Evolutionary conservation across 768 basidiomycete genomes (phyloP).

Genomic region (Steccherinum ochraceum): DNA sequence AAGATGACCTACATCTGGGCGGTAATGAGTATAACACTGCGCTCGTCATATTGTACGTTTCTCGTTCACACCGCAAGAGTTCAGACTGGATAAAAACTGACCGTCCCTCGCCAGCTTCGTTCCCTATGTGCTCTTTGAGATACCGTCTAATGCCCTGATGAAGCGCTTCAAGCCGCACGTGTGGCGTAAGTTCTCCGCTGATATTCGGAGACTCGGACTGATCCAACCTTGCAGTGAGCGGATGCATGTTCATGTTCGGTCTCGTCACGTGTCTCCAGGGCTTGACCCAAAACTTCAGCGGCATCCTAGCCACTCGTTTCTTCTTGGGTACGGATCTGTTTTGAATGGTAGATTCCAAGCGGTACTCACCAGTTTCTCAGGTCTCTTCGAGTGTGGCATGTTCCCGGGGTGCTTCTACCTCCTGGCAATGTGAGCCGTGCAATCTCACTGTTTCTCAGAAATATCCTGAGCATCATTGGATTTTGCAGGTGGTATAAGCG

Average conservation of each 20-base stretch:
- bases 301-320: conserved; percentile 32
- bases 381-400: conserved; percentile 22
- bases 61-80: too few relatives aligned
- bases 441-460: background rate
- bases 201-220: background rate
- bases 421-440: conserved; percentile 20
- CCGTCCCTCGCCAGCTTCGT: conserved; percentile 17
- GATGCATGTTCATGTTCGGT: conserved; percentile 32
- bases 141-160: conserved; percentile 28
- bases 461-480: background rate
- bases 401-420: conserved; percentile 28
- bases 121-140: conserved; percentile 29
- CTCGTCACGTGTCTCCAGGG: conserved; percentile 29
- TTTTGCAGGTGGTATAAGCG: conserved; percentile 28
- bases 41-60: conserved; percentile 24
- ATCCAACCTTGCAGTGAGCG: conserved; percentile 19
- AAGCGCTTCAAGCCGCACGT: conserved; percentile 31
- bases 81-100: background rate
- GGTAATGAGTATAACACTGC: conserved; percentile 25
- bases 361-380: background rate
- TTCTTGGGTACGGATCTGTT: conserved; percentile 24
- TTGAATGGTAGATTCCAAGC: background rate
- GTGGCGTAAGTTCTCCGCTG: conserved; percentile 18
- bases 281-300: conserved; percentile 25
- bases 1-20: conserved; percentile 20